phyloP scores from a whole-genome alignment of 371 early-diverging fungal species.

The Lichtheimia ramosa region DNA sequence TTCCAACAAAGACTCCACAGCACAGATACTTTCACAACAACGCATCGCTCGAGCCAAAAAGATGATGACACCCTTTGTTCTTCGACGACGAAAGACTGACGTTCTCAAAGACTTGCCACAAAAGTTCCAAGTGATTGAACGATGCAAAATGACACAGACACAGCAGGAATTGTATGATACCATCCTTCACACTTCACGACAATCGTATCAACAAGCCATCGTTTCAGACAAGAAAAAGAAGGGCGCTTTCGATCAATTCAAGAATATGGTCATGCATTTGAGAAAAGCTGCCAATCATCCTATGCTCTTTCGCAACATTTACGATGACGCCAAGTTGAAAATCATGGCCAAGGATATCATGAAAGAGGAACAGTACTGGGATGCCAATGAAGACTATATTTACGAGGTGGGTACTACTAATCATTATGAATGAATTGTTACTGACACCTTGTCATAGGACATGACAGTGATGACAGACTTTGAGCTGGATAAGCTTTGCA shows the following conservation, averaged over 20 bases:
- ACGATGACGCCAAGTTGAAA: constrained; percentile 52
- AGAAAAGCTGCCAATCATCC: constrained; percentile 90
- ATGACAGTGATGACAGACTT: constrained; percentile 86
- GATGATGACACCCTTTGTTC: constrained; percentile 82
- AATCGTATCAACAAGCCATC: constrained; percentile 14
- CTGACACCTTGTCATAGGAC: constrained; percentile 39
- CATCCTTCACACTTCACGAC: constrained; percentile 39
- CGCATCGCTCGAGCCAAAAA: constrained; percentile 69
- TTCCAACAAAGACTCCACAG: constrained; percentile 16
- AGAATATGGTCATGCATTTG: constrained; percentile 77
- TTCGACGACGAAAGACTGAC: constrained; percentile 71
- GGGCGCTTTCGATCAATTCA: constrained; percentile 24
- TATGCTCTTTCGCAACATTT: constrained; percentile 70
- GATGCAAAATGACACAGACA: constrained; percentile 39
- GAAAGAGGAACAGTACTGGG: constrained; percentile 53
- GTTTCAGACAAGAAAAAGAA: constrained; percentile 13
- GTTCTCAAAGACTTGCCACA: constrained; percentile 70
- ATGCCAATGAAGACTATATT: constrained; percentile 72
- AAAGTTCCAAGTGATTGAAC: constrained; percentile 54
- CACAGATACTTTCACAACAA: constrained; percentile 52
- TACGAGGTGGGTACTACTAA: constrained; percentile 45
- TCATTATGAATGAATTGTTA: neutral
- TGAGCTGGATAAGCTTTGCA: constrained; percentile 75
- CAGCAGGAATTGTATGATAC: constrained; percentile 48
- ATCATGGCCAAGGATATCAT: constrained; percentile 69